Evolutionary conservation across 2,329 filamentous ascomycete species (phyloP).

Genomic region (Cladosporium sp.): DNA sequence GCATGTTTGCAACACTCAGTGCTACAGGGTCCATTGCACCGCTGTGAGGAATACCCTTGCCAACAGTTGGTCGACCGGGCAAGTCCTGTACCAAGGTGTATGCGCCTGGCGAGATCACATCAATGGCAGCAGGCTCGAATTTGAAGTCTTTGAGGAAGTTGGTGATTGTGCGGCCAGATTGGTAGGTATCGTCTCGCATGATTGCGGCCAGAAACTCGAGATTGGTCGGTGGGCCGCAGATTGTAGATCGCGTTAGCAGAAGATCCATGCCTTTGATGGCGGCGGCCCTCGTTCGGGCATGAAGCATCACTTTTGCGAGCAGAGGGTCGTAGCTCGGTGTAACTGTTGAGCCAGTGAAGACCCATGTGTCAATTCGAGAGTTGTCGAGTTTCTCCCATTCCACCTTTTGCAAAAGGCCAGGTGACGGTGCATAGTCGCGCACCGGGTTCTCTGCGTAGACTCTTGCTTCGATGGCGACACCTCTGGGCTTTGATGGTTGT

Average conservation of each 20-base stretch:
- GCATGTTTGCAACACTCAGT: slow-evolving; percentile 59
- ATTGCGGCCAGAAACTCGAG: slow-evolving; percentile 58
- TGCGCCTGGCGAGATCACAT: slow-evolving; percentile 58
- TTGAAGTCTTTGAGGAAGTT: slow-evolving; percentile 57
- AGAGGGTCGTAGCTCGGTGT: slow-evolving; percentile 58
- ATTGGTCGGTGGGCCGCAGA: slow-evolving; percentile 60
- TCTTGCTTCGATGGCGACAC: slow-evolving; percentile 56
- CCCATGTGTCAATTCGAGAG: slow-evolving; percentile 65
- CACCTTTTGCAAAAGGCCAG: slow-evolving; percentile 61
- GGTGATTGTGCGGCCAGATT: slow-evolving; percentile 57
- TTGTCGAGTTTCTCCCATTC: slow-evolving; percentile 53
- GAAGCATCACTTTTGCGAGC: slow-evolving; percentile 52
- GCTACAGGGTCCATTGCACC: slow-evolving; percentile 65
- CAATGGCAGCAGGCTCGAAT: slow-evolving; percentile 55
- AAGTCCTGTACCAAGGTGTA: slow-evolving; percentile 63
- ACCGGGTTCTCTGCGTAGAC: slow-evolving; percentile 62
- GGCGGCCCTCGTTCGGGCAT: slow-evolving; percentile 45
- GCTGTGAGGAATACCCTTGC: slow-evolving; percentile 60
- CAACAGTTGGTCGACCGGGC: slow-evolving; percentile 58
- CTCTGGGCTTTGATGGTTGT: slow-evolving; percentile 47
- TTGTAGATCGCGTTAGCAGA: slow-evolving; percentile 48
- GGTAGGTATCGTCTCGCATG: slow-evolving; percentile 50
- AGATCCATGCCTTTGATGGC: slow-evolving; percentile 50
- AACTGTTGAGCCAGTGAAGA: slow-evolving; percentile 59
- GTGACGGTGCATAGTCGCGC: slow-evolving; percentile 60